These are phyloP conservation scores for Acanthamoeba quina DNA, from an alignment of 208 protist genomes.

Conservation along the genomic window DNA sequence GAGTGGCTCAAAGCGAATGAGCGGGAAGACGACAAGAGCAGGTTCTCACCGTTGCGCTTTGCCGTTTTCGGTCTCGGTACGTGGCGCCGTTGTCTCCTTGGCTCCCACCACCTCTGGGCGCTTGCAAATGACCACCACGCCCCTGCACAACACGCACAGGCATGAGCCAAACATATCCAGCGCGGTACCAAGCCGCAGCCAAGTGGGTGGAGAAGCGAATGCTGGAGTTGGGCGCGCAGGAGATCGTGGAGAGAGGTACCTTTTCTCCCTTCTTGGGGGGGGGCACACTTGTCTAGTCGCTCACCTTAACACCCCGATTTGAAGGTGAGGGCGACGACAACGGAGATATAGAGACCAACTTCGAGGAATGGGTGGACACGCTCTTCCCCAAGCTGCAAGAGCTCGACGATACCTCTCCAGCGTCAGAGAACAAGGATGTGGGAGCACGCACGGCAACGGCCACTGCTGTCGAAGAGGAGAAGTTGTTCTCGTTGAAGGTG, in stretches of 20 bases:
- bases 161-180: conserved; percentile 59
- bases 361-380: not conserved
- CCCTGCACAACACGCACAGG: not conserved
- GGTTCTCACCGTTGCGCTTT: not conserved
- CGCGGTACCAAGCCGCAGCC: conserved; percentile 57
- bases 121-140: not conserved
- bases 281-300: not conserved
- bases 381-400: conserved; percentile 1
- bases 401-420: not conserved
- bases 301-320: not conserved
- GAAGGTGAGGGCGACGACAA: conserved; percentile 17
- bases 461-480: not conserved
- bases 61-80: conserved; percentile 74
- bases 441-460: not conserved
- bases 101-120: not conserved
- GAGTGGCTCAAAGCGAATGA: conserved; percentile 52
- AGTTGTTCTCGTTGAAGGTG: not conserved
- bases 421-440: not conserved
- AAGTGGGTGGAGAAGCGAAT: conserved; percentile 49
- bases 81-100: not conserved
- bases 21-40: not conserved
- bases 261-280: no score
- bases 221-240: not conserved
- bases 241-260: conserved; percentile 36
- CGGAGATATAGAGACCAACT: not conserved